Percentiles rank a stretch among this genome's conserved stretches.
Evolutionary conservation across 768 basidiomycete species (phyloP).

Genomic region (Panaeolus cyanescens): DNA sequence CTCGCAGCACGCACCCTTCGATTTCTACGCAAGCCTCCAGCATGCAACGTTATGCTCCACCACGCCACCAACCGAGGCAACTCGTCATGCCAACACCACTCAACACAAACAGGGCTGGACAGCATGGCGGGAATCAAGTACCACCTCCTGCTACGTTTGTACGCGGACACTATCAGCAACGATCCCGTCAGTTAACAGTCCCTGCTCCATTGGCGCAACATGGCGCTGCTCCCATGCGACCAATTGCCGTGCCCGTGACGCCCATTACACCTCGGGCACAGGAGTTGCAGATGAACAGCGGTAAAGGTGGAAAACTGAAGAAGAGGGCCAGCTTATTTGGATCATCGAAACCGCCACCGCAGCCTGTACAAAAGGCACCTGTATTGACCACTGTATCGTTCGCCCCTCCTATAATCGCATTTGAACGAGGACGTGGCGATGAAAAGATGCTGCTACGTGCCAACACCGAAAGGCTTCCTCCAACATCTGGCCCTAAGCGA

Average conservation of each 20-base stretch:
- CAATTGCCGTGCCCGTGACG: conserved; percentile 3
- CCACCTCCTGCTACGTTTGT: neutral
- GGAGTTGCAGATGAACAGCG: conserved; percentile 20
- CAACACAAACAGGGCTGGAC: conserved; percentile 25
- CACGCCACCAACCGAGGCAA: conserved; percentile 52
- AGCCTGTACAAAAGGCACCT: conserved; percentile 16
- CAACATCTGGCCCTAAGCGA: conserved; percentile 27
- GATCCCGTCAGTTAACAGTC: neutral
- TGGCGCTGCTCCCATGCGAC: neutral
- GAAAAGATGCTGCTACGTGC: conserved; percentile 14
- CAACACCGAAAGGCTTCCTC: conserved; percentile 19
- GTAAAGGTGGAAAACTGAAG: conserved; percentile 26
- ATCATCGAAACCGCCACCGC: conserved; percentile 13
- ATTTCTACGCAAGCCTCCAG: conserved; percentile 25
- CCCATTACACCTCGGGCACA: conserved; percentile 16
- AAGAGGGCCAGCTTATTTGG: conserved; percentile 27
- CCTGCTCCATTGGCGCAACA: neutral
- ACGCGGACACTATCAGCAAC: neutral
- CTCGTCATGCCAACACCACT: conserved; percentile 78
- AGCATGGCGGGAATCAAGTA: neutral
- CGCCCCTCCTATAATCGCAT: conserved; percentile 29
- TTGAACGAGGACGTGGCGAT: conserved; percentile 9
- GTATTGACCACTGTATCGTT: conserved; percentile 29
- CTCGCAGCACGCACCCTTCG: conserved; percentile 25
- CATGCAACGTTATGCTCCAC: conserved; percentile 22